These are phyloP conservation scores for Typha latifolia DNA, from an alignment of 176 grass and related monocot species.

Conservation along the genomic window DNA sequence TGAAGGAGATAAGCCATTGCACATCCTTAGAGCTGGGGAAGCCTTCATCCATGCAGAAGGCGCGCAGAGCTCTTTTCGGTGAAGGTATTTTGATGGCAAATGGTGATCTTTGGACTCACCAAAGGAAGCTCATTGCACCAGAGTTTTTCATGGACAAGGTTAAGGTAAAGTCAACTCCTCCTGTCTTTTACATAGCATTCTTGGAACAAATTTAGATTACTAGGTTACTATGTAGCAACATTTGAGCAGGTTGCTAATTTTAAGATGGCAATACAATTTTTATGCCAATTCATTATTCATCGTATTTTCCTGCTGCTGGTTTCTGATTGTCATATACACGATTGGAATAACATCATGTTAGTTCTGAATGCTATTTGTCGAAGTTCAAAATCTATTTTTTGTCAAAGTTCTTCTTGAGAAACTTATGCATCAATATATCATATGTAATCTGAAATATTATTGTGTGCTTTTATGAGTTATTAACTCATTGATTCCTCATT, in stretches of 20 bases:
- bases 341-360: too few species aligned
- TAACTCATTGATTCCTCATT: too few species aligned
- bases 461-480: too few species aligned
- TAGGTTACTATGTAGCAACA: too few species aligned
- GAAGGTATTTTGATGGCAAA: constrained; percentile 55
- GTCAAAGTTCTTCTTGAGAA: too few species aligned
- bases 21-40: constrained; percentile 59
- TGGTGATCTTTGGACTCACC: constrained; percentile 53
- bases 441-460: too few species aligned
- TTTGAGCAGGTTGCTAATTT: neutral
- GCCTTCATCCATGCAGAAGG: constrained; percentile 47
- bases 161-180: constrained; percentile 45
- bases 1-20: constrained; percentile 52
- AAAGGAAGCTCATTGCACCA: constrained; percentile 62
- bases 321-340: neutral
- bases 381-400: too few species aligned
- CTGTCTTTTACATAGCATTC: neutral
- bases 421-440: too few species aligned
- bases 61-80: constrained; percentile 51
- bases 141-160: constrained; percentile 88
- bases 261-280: neutral
- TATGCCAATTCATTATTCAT: neutral
- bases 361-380: too few species aligned
- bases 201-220: too few species aligned
- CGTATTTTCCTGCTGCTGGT: neutral